Conservation (phyloP, 495 filamentous ascomycete species). For the Pyronema omphalodes region DNA sequence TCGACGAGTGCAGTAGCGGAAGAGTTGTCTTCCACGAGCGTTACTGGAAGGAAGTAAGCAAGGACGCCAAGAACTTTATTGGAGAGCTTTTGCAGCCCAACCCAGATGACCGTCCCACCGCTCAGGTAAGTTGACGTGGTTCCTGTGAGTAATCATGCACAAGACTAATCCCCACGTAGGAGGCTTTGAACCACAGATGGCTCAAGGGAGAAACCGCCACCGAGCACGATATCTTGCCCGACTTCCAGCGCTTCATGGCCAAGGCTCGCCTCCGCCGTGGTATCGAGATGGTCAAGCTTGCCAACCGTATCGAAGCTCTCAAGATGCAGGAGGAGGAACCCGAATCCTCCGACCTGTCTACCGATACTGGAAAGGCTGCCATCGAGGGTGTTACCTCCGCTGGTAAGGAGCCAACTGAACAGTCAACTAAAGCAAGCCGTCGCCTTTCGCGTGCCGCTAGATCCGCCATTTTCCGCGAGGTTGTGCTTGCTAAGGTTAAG, state of each 20-base stretch:
- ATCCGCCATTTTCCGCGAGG: slow-evolving; percentile 86
- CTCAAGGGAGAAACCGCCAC: slow-evolving; percentile 76
- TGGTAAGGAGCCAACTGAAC: slow-evolving; percentile 11
- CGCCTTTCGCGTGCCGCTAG: slow-evolving; percentile 60
- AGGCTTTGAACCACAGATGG: slow-evolving; percentile 75
- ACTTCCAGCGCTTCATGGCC: slow-evolving; percentile 87
- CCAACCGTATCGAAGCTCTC: slow-evolving; percentile 91
- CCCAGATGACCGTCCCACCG: slow-evolving; percentile 58
- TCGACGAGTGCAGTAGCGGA: slow-evolving; percentile 83
- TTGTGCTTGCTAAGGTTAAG: slow-evolving; percentile 89
- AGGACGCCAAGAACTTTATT: slow-evolving; percentile 94
- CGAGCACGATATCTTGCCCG: slow-evolving; percentile 90
- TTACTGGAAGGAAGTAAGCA: slow-evolving; percentile 95
- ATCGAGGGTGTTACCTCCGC: slow-evolving; percentile 24
- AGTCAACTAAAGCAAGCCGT: slow-evolving; percentile 35
- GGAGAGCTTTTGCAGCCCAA: slow-evolving; percentile 58
- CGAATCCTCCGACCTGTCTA: slow-evolving; percentile 46
- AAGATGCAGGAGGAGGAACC: slow-evolving; percentile 88
- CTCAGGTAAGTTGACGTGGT: slow-evolving; percentile 36
- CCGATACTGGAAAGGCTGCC: slow-evolving; percentile 41
- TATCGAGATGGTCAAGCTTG: slow-evolving; percentile 90
- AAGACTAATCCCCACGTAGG: slow-evolving; percentile 25
- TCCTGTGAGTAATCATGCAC: neutral
- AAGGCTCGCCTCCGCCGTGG: slow-evolving; percentile 77
- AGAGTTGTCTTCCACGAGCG: slow-evolving; percentile 91